Base-by-base conservation (phyloP, 1,284 basidiomycete species). In the Pterula multifida region DNA sequence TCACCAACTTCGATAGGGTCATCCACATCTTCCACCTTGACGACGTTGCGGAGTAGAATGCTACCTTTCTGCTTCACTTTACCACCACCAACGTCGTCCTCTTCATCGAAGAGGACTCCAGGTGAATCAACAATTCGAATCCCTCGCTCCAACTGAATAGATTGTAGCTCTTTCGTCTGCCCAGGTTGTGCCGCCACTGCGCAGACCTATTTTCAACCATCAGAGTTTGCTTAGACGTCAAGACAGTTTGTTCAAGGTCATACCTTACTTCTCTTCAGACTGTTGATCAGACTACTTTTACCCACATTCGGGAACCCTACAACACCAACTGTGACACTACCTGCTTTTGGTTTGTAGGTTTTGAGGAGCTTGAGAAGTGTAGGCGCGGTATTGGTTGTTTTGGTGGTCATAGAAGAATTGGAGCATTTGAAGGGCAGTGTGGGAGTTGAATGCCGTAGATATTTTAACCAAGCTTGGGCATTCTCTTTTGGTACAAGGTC, bases 261-360 rank as follows among this genome's bases (percentile, higher is more conserved):
- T 17, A 90, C 91, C 66, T 92, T 89, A 51, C 81, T 81, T 42
- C 94, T 72, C 67, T 96, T 95, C 50, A 98, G 70, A 49, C 90
- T 90, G 66, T 98, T 98, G 70, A 98, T 97, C 52, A 98, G 64
- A 57, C 84, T 90, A 52, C 89, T 93, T 70, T 98, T 98, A 9
- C 95, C 95, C 50, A 98, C 95, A 66, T 98, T 98, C 2, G 95
- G 95, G 61, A 94, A 95, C 1, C 95, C 95, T 26, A 98, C 90
- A 21, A 98, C 86, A 15, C 95, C 95, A 50, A 98, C 83, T 0
- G 92, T 95, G 45, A 94, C 74, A 51, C 83, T 86, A 50, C 77
- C 70, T 1, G 82, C 74, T 21, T 75, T 80, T 2, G 85, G 84
- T 54, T 85, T 90, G 66, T 93, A 96, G 15, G 90, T 90, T 62